phyloP scores from a whole-genome alignment of 257 asterid genomes.

The Nicotiana otophora region DNA sequence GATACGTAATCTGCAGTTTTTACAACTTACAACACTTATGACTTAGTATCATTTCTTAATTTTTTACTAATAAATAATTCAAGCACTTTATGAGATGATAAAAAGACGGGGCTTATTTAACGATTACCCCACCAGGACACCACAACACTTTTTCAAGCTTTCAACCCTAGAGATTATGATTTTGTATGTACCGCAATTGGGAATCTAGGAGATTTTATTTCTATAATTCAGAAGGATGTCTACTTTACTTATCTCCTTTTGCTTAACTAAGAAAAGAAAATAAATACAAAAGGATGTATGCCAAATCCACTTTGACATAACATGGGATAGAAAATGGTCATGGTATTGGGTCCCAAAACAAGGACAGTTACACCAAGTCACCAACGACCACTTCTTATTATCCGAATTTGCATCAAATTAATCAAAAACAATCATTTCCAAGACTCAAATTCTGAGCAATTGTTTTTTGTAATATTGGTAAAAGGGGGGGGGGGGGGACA shows the following conservation, averaged over 20 bases:
- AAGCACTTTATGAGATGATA: not conserved
- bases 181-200: not conserved
- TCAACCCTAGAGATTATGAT: not conserved
- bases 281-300: not conserved
- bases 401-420: too few species aligned
- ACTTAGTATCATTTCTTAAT: not conserved
- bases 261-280: too few species aligned
- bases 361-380: not conserved
- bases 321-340: not conserved
- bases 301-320: conserved; percentile 9
- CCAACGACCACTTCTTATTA: too few species aligned
- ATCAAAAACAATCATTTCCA: too few species aligned
- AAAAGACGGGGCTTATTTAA: too few species aligned
- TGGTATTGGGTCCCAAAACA: not conserved
- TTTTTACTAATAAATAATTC: not conserved
- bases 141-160: not conserved
- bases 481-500: too few species aligned
- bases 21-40: not conserved
- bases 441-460: too few species aligned
- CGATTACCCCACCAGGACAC: not conserved
- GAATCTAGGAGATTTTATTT: not conserved
- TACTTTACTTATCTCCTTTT: too few species aligned
- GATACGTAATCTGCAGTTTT: not conserved
- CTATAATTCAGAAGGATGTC: too few species aligned
- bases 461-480: too few species aligned